phyloP scores from a whole-genome alignment of 768 basidiomycete species.

The Mycena indigotica region DNA sequence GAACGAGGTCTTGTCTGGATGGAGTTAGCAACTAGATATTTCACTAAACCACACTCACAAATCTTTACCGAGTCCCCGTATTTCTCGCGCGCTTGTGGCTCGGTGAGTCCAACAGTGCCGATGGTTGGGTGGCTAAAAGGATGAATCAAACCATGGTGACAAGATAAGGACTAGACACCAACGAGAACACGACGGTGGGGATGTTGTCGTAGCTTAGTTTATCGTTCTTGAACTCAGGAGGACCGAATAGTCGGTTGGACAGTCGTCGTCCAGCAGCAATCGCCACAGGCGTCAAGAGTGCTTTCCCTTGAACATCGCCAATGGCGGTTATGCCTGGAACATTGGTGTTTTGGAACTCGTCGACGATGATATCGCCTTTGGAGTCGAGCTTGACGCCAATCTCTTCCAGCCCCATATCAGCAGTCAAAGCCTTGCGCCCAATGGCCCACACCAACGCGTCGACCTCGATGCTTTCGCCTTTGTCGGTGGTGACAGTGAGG shows the following conservation, averaged over 20 bases:
- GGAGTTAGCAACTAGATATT: no score
- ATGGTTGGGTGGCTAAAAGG: conserved; percentile 83
- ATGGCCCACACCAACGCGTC: conserved; percentile 94
- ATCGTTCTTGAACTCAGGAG: conserved; percentile 80
- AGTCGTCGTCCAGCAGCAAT: conserved; percentile 93
- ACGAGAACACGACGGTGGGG: conserved; percentile 97
- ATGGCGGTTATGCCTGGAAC: conserved; percentile 76
- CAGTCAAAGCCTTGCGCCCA: conserved; percentile 82
- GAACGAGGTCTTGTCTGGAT: conserved; percentile 80
- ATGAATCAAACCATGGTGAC: conserved; percentile 4
- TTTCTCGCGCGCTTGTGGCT: conserved; percentile 84
- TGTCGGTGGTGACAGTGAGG: conserved; percentile 75
- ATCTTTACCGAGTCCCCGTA: conserved; percentile 90
- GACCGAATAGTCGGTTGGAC: conserved; percentile 89
- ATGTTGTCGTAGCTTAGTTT: conserved; percentile 90
- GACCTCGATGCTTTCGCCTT: conserved; percentile 78
- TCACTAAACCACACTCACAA: no score
- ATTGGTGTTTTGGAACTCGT: conserved; percentile 86
- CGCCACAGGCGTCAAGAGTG: conserved; percentile 92
- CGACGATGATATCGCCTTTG: conserved; percentile 84
- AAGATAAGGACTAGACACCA: conserved; percentile 34
- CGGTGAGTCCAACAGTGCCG: conserved; percentile 93
- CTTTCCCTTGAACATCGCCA: conserved; percentile 93
- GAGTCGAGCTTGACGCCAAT: conserved; percentile 73
- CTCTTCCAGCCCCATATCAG: conserved; percentile 74